Evolutionary conservation across 2,329 filamentous ascomycete species (phyloP).

Genomic region (Arthroderma sp.): DNA sequence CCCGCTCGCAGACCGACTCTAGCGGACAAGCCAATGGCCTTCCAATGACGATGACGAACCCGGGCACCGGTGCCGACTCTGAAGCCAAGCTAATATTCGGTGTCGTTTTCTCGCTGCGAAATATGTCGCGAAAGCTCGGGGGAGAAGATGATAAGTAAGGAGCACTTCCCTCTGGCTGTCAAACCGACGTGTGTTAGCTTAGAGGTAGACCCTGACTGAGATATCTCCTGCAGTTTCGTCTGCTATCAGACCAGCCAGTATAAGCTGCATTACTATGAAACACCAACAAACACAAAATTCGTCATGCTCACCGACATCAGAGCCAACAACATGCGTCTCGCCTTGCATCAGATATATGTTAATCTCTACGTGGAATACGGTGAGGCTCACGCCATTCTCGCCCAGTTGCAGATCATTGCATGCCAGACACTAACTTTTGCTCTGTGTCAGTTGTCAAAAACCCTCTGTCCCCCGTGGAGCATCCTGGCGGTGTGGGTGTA

Average conservation of each 20-base stretch:
- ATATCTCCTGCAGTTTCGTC: slow-evolving; percentile 57
- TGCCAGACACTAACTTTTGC: slow-evolving; percentile 9
- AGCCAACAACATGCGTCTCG: slow-evolving; percentile 80
- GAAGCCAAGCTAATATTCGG: slow-evolving; percentile 97
- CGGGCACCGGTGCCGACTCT: too few relatives aligned
- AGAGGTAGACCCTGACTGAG: slow-evolving; percentile 13
- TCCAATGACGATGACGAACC: slow-evolving; percentile 45
- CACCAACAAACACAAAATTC: slow-evolving; percentile 86
- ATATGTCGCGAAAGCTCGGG: slow-evolving; percentile 92
- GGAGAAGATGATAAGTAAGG: slow-evolving; percentile 66
- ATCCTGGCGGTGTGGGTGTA: slow-evolving; percentile 48
- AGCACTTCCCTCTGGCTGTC: not conserved
- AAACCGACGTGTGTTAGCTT: too few relatives aligned
- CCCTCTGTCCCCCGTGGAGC: slow-evolving; percentile 47
- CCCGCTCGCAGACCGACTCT: slow-evolving; percentile 21
- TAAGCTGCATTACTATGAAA: slow-evolving; percentile 98
- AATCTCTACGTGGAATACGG: slow-evolving; percentile 96
- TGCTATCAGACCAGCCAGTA: slow-evolving; percentile 88
- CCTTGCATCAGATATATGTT: slow-evolving; percentile 95
- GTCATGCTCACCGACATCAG: slow-evolving; percentile 90
- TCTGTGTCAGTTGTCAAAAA: slow-evolving; percentile 46
- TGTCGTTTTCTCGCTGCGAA: slow-evolving; percentile 87
- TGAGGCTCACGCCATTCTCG: too few relatives aligned
- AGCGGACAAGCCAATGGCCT: slow-evolving; percentile 25
- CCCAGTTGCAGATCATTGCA: too few relatives aligned